Evolutionary conservation across 1,139 yeast genomes (phyloP).

Genomic region (Schizosaccharomyces versatilis): DNA sequence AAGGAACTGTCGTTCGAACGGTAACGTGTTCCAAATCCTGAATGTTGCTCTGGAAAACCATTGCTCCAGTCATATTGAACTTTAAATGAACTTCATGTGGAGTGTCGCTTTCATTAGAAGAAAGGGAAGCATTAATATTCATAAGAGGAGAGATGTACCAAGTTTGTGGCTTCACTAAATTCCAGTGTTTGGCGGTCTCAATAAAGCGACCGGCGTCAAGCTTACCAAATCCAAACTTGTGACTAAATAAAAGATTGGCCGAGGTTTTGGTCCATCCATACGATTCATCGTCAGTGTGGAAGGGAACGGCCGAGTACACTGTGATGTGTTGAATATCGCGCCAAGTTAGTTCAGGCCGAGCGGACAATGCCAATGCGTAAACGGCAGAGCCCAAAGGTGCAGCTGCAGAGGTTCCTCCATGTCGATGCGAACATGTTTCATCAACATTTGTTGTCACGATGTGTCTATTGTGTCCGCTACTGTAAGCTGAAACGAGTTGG

Average conservation of each 20-base stretch:
- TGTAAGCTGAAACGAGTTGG: constrained; percentile 84
- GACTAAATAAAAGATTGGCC: constrained; percentile 49
- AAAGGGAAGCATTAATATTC: constrained; percentile 19
- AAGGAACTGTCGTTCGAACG: constrained; percentile 47
- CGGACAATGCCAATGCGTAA: constrained; percentile 57
- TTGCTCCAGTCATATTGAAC: constrained; percentile 29
- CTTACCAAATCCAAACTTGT: constrained; percentile 80
- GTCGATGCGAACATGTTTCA: constrained; percentile 47
- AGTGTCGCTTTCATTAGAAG: constrained; percentile 14
- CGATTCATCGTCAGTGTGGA: constrained; percentile 42
- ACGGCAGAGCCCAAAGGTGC: constrained; percentile 96
- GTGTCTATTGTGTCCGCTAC: constrained; percentile 75
- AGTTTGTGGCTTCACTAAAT: constrained; percentile 70
- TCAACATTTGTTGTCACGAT: constrained; percentile 74
- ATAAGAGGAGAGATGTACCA: constrained; percentile 40
- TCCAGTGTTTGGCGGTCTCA: constrained; percentile 54
- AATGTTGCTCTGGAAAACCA: constrained; percentile 35
- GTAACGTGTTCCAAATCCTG: constrained; percentile 70
- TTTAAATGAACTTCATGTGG: constrained; percentile 21
- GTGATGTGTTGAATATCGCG: constrained; percentile 79
- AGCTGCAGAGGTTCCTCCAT: constrained; percentile 97
- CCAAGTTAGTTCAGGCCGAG: constrained; percentile 75
- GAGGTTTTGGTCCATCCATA: constrained; percentile 33
- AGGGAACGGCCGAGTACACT: constrained; percentile 48
- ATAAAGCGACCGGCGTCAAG: constrained; percentile 65